phyloP scores from a whole-genome alignment of 805 yeast species.

The Yarrowia sp. region DNA sequence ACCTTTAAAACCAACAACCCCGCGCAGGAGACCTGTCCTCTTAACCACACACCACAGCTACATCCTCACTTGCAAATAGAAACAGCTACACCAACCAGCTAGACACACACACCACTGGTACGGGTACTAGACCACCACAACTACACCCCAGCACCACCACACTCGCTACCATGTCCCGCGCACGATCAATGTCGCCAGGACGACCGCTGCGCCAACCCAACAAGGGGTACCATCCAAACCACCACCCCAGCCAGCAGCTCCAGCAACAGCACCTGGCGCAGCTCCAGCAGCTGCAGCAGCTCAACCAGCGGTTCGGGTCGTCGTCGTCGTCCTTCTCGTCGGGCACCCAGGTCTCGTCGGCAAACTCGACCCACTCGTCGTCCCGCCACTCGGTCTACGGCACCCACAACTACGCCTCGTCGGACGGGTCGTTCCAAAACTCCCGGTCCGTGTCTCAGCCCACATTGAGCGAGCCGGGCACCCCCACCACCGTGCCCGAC shows the following conservation, averaged over 20 bases:
- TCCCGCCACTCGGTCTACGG: slow-evolving; percentile 35
- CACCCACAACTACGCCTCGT: slow-evolving; percentile 27
- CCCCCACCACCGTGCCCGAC: slow-evolving; percentile 15
- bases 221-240: neutral
- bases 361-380: slow-evolving; percentile 21
- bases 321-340: slow-evolving; percentile 35
- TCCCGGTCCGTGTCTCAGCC: slow-evolving; percentile 29
- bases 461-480: slow-evolving; percentile 5
- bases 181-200: slow-evolving; percentile 31
- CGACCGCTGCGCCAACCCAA: slow-evolving; percentile 25
- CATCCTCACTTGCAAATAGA: no score
- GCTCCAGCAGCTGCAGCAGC: slow-evolving; percentile 39
- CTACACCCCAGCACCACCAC: no score
- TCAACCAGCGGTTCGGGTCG: slow-evolving; percentile 39
- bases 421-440: slow-evolving; percentile 3
- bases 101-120: no score
- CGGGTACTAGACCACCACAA: no score
- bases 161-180: slow-evolving; percentile 17
- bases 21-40: no score
- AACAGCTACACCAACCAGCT: no score
- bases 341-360: slow-evolving; percentile 13
- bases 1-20: no score
- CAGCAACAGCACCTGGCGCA: slow-evolving; percentile 38
- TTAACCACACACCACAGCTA: no score
- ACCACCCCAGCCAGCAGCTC: slow-evolving; percentile 30